phyloP scores from a whole-genome alignment of 179 eudicot genomes.

The Nepenthes alata region DNA sequence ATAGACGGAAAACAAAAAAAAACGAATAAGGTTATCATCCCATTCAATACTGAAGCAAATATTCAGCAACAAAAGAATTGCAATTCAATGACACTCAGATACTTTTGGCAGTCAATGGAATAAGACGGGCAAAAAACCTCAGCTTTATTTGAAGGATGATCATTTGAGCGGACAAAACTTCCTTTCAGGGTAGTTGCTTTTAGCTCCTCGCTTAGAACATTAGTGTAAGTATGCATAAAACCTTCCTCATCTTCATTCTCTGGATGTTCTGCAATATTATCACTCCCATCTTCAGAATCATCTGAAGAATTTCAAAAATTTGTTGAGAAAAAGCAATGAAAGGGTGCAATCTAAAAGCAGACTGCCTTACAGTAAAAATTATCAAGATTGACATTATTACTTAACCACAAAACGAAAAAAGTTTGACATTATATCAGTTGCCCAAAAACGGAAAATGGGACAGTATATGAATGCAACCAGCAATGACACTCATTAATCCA shows the following conservation, averaged over 20 bases:
- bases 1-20: no score
- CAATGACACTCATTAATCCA: no score
- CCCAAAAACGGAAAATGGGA: no score
- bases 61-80: no score
- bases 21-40: no score
- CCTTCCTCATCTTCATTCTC: slow-evolving; percentile 23
- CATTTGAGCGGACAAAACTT: slow-evolving; percentile 70
- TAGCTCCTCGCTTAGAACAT: slow-evolving; percentile 57
- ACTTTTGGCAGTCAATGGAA: not conserved
- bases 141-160: slow-evolving; percentile 24
- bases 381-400: not conserved
- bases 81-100: not conserved
- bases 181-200: slow-evolving; percentile 49
- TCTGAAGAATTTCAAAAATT: slow-evolving; percentile 23
- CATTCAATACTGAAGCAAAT: not conserved
- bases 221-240: slow-evolving; percentile 68
- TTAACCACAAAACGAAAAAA: no score
- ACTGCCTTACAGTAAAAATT: not conserved
- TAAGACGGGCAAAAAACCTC: slow-evolving; percentile 35
- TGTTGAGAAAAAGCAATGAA: no score
- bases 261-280: slow-evolving; percentile 32
- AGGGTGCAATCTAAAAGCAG: no score
- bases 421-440: no score
- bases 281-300: slow-evolving; percentile 61
- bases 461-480: no score